Evolutionary conservation across 2,329 filamentous ascomycete species (phyloP), one percentile per base, ranked within the genome.

Genomic region (Penicillium sp.): DNA sequence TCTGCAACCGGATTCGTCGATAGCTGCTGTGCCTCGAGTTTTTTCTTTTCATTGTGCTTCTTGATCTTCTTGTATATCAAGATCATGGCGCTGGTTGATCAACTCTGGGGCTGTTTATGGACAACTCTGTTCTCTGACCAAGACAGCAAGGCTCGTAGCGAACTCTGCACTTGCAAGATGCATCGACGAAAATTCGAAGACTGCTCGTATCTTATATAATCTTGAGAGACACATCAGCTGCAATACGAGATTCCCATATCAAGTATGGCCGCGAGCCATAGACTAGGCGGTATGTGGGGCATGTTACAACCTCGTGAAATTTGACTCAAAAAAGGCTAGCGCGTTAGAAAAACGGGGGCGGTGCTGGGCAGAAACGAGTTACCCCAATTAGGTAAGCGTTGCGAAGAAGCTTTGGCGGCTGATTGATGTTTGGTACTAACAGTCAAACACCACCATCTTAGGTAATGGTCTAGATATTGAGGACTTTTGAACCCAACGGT

Each of bases 31-130:
- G 33, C 10, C 3, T 51, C 40, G 33, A 44, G 16, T 16, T 24
- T 59, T 31, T 54, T 60, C 35, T 14, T 58, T 16, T 55, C 44
- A 24, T 60, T 60, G 22, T 39, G 58, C 19, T 60, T 60, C 40
- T 60, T 60, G 33, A 60, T 55, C 16, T 60, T 50, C 35, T 55
- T 60, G 33, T 60, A 60, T n/a, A 58, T 58, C 37, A 60, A 24
- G 40, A 41, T 22, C 58, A 60, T 60, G 33, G 35, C 50, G 43
- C 43, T 6, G 10, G 39, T 22, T 9, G 18, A 22, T 5, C 24
- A 46, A 46, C 22, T 6, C 43, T 13, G 19, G 31, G 1, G 24
- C 31, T 10, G 6, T 6, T 46, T 11, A 16, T 22, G 16, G 14
- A 31, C 27, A 31, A 9, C 7, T 7, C 27, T 7, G 27, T 31